Base-by-base conservation (phyloP, 2,329 filamentous ascomycete species). In the Drechslera avenae region DNA sequence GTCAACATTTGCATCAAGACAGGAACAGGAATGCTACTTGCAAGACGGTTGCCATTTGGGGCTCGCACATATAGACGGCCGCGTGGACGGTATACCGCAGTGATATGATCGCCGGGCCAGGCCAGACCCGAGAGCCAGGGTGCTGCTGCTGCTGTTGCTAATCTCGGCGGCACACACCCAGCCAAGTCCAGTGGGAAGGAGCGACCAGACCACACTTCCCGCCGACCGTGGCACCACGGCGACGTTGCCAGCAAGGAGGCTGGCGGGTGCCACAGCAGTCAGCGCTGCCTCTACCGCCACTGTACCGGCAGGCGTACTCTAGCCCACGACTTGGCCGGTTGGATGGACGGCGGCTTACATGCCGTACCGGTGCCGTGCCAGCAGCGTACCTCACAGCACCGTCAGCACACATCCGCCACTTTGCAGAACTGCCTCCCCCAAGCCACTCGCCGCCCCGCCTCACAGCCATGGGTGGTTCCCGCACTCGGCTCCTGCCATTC, bases 91-190 rank as follows among this genome's bases (percentile, higher is more conserved):
- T 18, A 31, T 13, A 30, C 44, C 16, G 18, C 28, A 10, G 35
- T 26, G 5, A 18, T 33, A 32, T 42, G 49, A 48, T 48, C 44
- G 37, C 39, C 49, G 49, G 49, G 44, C 49, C 34, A 48, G 49
- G 44, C 49, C 34, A 48, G 50, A 44, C 50, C 50, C 48, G 36
- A 37, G 28, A 34, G 34, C 30, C 50, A 30, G 46, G 34, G 26
- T 44, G 45, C 14, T 42, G 39, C 35, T 52, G 50, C 34, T 44
- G 45, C 14, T 42, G 39, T 31, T 52, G 50, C 34, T 34, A 47
- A 48, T 52, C 28, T 41, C 26, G 13, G 23, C 21, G 36, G 33
- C 37, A 17, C 26, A 41, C 3, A 35, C 17, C 23, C 41, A 19
- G 32, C 42, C 36, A 26, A 26, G 39, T 19, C 37, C 26, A 16